These are phyloP conservation scores for Colletotrichum agaves DNA, from an alignment of 2,329 filamentous ascomycete species.

Conservation along the genomic window DNA sequence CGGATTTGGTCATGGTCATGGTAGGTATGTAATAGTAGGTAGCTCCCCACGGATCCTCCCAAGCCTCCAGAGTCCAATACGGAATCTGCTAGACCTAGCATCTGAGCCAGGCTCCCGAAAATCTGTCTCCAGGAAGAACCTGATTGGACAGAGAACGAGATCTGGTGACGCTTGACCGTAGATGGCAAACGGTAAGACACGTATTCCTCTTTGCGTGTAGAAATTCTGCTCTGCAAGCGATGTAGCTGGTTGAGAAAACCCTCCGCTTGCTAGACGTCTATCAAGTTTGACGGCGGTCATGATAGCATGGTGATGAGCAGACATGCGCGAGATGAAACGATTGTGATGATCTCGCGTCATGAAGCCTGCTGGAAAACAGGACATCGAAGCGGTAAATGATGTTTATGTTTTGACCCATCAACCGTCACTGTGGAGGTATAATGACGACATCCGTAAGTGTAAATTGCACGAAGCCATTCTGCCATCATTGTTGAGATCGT, in stretches of 20 bases:
- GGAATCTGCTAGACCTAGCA: slow-evolving; percentile 11
- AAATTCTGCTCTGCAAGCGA: slow-evolving; percentile 6
- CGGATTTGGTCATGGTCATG: slow-evolving; percentile 18
- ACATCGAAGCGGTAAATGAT: slow-evolving; percentile 17
- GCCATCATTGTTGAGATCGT: neutral
- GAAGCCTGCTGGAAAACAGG: slow-evolving; percentile 5
- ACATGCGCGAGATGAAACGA: neutral
- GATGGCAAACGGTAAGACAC: slow-evolving; percentile 9
- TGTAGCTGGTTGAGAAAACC: neutral
- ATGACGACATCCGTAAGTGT: slow-evolving; percentile 18
- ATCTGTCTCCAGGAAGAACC: neutral
- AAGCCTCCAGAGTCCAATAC: neutral
- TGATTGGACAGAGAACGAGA: slow-evolving; percentile 24
- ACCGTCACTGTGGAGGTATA: neutral
- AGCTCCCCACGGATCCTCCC: neutral
- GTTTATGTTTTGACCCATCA: neutral
- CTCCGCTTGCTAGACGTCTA: slow-evolving; percentile 12
- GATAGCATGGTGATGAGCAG: neutral
- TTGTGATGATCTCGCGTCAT: neutral
- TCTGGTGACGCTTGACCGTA: slow-evolving; percentile 18
- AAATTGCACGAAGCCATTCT: slow-evolving; percentile 13
- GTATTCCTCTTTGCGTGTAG: slow-evolving; percentile 15
- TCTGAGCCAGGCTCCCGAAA: neutral
- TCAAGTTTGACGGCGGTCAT: slow-evolving; percentile 22
- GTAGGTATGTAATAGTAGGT: neutral